These are phyloP conservation scores for Coprinellus aureogranulatus DNA, from an alignment of 768 basidiomycete species.

Conservation along the genomic window DNA sequence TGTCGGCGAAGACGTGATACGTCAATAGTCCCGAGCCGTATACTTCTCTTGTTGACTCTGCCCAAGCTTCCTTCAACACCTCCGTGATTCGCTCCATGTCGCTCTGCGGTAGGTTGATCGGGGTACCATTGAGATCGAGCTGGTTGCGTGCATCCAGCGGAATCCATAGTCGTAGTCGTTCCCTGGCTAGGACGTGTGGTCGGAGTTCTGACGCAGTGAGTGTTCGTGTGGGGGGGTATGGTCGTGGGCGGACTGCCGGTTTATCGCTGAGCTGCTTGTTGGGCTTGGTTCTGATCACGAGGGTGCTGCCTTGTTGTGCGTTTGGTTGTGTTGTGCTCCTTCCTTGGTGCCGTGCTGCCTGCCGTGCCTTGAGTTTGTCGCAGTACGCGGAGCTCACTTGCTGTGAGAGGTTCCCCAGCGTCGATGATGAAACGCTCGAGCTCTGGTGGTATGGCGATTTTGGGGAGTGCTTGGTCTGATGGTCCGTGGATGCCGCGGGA, in stretches of 20 bases:
- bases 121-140: slow-evolving; percentile 1
- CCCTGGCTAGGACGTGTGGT: slow-evolving; percentile 25
- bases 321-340: slow-evolving; percentile 4
- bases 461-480: slow-evolving; percentile 25
- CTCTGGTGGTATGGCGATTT: slow-evolving; percentile 23
- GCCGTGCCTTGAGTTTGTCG: not conserved
- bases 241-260: not conserved
- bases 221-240: slow-evolving; percentile 1
- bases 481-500: slow-evolving; percentile 32
- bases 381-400: slow-evolving; percentile 10
- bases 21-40: slow-evolving; percentile 38
- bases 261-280: no score
- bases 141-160: slow-evolving; percentile 9
- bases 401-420: slow-evolving; percentile 11
- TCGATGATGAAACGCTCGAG: slow-evolving; percentile 26
- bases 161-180: slow-evolving; percentile 24
- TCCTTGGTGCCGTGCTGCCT: not conserved
- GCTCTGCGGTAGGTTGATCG: slow-evolving; percentile 10
- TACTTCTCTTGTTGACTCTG: slow-evolving; percentile 24
- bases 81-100: slow-evolving; percentile 23
- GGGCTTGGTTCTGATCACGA: no score
- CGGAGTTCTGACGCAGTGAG: slow-evolving; percentile 15
- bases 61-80: slow-evolving; percentile 26
- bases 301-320: not conserved
- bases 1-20: slow-evolving; percentile 41